A percentile compares a stretch with the other conserved stretches of the same genome.
These are phyloP conservation scores for Gyromitra esculenta DNA, from an alignment of 2,329 filamentous ascomycete species.

Conservation along the genomic window DNA sequence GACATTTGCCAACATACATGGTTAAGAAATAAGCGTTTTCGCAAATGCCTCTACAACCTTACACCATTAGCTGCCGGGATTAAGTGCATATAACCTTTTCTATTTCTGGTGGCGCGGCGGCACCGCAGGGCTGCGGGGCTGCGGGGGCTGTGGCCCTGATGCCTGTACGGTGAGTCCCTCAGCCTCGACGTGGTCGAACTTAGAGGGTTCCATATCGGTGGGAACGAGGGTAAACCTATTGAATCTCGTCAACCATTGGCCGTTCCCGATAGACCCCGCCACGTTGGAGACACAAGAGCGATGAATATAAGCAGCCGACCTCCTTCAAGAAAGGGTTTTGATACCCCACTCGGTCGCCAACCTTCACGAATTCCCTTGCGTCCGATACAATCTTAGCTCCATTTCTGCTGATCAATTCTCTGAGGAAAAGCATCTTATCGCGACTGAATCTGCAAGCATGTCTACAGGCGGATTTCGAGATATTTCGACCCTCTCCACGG, in stretches of 20 bases:
- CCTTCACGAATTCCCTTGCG: slow-evolving; percentile 18
- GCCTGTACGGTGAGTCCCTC: slow-evolving; percentile 1
- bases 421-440: background rate
- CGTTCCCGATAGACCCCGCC: slow-evolving; percentile 28
- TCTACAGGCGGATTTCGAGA: slow-evolving; percentile 48
- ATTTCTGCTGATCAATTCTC: background rate
- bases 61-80: background rate
- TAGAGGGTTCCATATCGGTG: slow-evolving; percentile 17
- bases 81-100: background rate
- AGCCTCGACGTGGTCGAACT: slow-evolving; percentile 40
- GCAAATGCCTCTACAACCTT: slow-evolving; percentile 7
- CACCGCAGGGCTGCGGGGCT: slow-evolving; percentile 6
- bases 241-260: background rate
- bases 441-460: slow-evolving; percentile 25
- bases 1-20: slow-evolving; percentile 10
- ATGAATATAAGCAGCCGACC: slow-evolving; percentile 38
- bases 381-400: background rate
- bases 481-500: slow-evolving; percentile 38
- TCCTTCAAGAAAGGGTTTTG: slow-evolving; percentile 2
- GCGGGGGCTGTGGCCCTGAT: slow-evolving; percentile 10
- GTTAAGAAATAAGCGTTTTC: slow-evolving; percentile 36
- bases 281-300: background rate
- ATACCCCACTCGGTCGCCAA: slow-evolving; percentile 2
- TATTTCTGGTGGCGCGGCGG: slow-evolving; percentile 13
- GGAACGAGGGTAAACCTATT: slow-evolving; percentile 12